phyloP scores from a whole-genome alignment of 148 eudicot genomes.

The Fallopia convolvulus region DNA sequence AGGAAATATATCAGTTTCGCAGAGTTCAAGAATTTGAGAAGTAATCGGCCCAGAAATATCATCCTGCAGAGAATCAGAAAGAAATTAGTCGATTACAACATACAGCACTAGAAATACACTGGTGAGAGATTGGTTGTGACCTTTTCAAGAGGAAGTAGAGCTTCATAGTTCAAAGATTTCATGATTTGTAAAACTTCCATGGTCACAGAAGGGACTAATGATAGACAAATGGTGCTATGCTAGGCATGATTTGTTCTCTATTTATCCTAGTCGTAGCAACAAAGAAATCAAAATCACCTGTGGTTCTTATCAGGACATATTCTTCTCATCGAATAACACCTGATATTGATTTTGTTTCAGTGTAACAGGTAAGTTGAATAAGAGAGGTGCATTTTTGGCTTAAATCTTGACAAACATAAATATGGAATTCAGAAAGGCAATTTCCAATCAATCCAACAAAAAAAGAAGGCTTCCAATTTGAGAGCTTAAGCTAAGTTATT shows the following conservation, averaged over 20 bases:
- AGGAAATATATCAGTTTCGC: constrained; percentile 52
- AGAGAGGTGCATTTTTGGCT: not conserved
- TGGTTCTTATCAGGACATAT: constrained; percentile 8
- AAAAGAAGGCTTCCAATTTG: not conserved
- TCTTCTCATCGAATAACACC: not conserved
- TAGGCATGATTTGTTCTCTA: not conserved
- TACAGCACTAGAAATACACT: not conserved
- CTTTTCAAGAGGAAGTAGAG: not conserved
- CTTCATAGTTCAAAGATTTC: constrained; percentile 9
- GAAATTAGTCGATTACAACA: not conserved
- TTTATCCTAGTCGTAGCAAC: not conserved
- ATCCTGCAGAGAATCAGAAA: constrained; percentile 38
- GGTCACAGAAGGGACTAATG: not conserved
- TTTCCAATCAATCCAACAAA: constrained; percentile 5
- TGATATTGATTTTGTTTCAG: constrained; percentile 3
- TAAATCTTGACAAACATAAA: constrained; percentile 1
- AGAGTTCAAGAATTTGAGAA: constrained; percentile 51
- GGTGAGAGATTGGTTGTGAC: not conserved
- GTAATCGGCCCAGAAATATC: constrained; percentile 52
- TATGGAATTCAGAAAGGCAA: not conserved
- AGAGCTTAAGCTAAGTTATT: constrained; percentile 8
- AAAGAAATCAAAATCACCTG: not conserved
- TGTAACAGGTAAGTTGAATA: not conserved
- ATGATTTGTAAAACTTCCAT: not conserved
- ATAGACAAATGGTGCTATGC: not conserved